A percentile compares a stretch with the other conserved stretches of the same genome.
Evolutionary conservation across 768 basidiomycete species (phyloP).

Genomic region (Boletus pseudopeckii): DNA sequence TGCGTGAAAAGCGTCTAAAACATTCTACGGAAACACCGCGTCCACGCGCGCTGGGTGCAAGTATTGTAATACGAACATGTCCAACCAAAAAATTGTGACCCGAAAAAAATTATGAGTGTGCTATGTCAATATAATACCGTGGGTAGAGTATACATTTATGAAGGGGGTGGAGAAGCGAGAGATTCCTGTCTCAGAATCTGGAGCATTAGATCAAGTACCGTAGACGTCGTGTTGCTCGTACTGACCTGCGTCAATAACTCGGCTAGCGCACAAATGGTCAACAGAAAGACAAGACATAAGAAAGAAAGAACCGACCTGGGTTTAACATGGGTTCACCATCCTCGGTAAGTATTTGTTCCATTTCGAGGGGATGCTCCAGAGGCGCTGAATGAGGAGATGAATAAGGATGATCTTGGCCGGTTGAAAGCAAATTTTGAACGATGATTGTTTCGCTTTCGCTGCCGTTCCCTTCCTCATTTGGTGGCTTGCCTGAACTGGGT

Average conservation of each 20-base stretch:
- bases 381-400: conserved; percentile 18
- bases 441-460: conserved; percentile 14
- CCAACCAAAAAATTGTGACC: conserved; percentile 12
- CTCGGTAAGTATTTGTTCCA: conserved; percentile 58
- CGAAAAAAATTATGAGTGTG: conserved; percentile 15
- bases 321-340: conserved; percentile 67
- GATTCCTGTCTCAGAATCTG: conserved; percentile 45
- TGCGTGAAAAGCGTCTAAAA: conserved; percentile 8
- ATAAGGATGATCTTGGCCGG: conserved; percentile 25
- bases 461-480: conserved; percentile 6
- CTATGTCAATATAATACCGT: conserved; percentile 20
- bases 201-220: conserved; percentile 29
- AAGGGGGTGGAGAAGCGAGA: conserved; percentile 66
- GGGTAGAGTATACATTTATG: conserved; percentile 34
- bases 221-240: conserved; percentile 12
- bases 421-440: conserved; percentile 20
- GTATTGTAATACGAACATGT: conserved; percentile 23
- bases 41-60: conserved; percentile 16
- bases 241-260: conserved; percentile 62
- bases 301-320: conserved; percentile 45
- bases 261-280: conserved; percentile 29
- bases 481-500: conserved; percentile 4
- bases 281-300: not conserved
- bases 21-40: conserved; percentile 12
- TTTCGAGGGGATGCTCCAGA: conserved; percentile 39